Conservation (phyloP, 306 rosid genomes). For the Erythrophleum fordii region DNA sequence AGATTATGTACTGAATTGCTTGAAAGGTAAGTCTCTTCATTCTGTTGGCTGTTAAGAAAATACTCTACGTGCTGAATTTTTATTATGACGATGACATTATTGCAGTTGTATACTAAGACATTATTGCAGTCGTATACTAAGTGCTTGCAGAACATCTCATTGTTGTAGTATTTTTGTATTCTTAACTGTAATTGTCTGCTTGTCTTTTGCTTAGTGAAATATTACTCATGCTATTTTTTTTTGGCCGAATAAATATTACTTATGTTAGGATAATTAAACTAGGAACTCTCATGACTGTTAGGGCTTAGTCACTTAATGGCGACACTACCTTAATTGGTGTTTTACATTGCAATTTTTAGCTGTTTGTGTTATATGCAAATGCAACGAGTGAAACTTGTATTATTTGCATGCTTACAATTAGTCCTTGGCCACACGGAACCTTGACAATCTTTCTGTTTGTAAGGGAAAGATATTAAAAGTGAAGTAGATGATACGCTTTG, state of each 20-base stretch:
- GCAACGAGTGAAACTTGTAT: no score
- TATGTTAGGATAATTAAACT: background rate
- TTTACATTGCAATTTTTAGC: background rate
- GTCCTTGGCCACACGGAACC: background rate
- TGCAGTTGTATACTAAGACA: constrained; percentile 1
- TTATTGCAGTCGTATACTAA: background rate
- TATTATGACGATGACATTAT: background rate
- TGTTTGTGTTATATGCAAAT: no score
- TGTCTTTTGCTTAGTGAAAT: background rate
- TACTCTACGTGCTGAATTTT: constrained; percentile 16
- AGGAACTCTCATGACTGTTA: background rate
- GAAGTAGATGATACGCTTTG: background rate
- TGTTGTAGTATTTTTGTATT: constrained; percentile 22
- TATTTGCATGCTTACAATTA: background rate
- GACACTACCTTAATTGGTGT: background rate
- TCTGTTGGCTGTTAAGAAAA: background rate
- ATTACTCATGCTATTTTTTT: no score
- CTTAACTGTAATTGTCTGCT: constrained; percentile 2
- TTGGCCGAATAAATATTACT: no score
- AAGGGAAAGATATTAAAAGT: background rate
- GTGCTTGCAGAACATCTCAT: background rate
- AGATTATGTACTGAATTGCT: background rate
- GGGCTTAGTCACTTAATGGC: background rate
- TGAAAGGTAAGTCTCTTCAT: constrained; percentile 19
- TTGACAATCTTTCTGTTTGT: background rate